Base-by-base conservation (phyloP, 768 basidiomycete genomes). In the Tylopilus plumbeoviolaceoides region DNA sequence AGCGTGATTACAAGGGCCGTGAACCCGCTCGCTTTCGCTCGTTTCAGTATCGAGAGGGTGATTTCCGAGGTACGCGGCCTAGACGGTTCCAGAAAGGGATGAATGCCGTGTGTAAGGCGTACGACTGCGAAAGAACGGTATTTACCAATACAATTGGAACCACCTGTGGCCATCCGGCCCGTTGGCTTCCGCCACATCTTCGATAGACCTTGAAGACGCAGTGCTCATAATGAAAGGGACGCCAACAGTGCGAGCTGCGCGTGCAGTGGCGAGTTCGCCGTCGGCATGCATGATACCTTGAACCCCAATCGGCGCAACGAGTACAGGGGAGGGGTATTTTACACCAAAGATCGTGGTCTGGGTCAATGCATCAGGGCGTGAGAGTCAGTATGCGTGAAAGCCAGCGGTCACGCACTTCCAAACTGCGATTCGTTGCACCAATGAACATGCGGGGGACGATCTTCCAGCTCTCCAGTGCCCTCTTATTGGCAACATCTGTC, bases 371-470 rank as follows among this genome's bases (percentile, higher is more conserved):
- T 18, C 7, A 5, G 23, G 3, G 38, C 25, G 5, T 48, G 36
- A 48, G 45, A 15, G 9, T 6, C 10, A 3, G 28, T 30, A 8
- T 7, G 25, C 33, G 20, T 35, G 12, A 8, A 25, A 17, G 23
- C 18, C 7, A n/a, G 23, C 10, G 17, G 17, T 43, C 3, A 53
- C 73, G 47, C 59, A 85, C 89, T 59, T 85, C 78, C 28, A 92
- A 63, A 44, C 66, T 79, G 20, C 88, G 78, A 18, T 70, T 64
- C 5, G 81, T 81, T 0, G 78, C 78, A 56, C 83, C 73, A 18
- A 81, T 75, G 30, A 91, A 78, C 88, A 91, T 89, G 7, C 85
- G 80, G 3, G 90, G 90, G n/a, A 93, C 73, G 64, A 95, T 87
- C 33, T 78, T 79, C 75, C 79, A 91, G 50, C 75, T 81, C 21